Percentiles rank a stretch among this genome's conserved stretches.
Evolutionary conservation across 176 grass and related monocot species (phyloP).

Genomic region (Oryza longistaminata): DNA sequence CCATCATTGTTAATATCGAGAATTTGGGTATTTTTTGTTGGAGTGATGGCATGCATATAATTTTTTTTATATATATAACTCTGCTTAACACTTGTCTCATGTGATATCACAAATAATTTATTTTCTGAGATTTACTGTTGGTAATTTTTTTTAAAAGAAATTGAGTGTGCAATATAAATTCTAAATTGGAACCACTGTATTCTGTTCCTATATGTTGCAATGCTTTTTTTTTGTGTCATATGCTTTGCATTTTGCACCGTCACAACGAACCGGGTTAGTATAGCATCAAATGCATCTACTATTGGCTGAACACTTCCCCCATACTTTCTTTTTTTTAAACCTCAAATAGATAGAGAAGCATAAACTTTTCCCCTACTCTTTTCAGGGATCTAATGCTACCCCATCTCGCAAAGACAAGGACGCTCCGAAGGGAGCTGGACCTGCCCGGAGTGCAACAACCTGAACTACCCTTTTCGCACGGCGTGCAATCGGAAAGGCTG

Average conservation of each 20-base stretch:
- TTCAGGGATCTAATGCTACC: conserved; percentile 27
- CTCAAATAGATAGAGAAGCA: neutral
- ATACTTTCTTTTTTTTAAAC: neutral
- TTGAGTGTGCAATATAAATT: too few species aligned
- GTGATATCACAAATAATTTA: neutral
- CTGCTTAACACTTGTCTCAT: neutral
- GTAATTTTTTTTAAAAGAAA: too few species aligned
- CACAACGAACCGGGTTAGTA: neutral
- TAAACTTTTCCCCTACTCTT: neutral
- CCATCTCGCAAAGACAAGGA: conserved; percentile 61
- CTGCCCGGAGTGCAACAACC: conserved; percentile 81
- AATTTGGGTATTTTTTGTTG: neutral
- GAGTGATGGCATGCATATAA: too few species aligned
- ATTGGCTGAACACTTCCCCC: neutral
- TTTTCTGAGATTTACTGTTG: too few species aligned
- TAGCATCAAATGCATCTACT: neutral
- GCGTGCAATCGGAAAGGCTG: conserved; percentile 88
- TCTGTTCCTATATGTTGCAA: too few species aligned
- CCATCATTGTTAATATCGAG: too few species aligned
- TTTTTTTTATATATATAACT: neutral
- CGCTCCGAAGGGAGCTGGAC: conserved; percentile 82
- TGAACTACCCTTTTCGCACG: conserved; percentile 86
- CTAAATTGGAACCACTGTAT: too few species aligned
- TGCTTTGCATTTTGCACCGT: neutral
- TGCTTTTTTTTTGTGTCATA: neutral